phyloP scores from a whole-genome alignment of 1,284 basidiomycete species.

The Nidula niveotomentosa region DNA sequence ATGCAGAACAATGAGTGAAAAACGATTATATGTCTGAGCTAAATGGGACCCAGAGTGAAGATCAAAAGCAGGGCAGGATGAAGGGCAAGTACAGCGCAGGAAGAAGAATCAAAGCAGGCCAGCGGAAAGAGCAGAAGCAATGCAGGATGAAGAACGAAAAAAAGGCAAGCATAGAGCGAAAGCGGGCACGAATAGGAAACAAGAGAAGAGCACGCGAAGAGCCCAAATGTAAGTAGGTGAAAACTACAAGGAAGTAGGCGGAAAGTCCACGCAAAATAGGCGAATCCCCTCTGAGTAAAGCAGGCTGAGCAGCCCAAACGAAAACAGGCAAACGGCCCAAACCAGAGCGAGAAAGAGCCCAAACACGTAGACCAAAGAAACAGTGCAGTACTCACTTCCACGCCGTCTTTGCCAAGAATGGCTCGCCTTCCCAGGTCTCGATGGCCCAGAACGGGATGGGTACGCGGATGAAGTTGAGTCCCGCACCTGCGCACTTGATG shows the following conservation, averaged over 20 bases:
- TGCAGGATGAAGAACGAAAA: not conserved
- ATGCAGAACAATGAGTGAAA: not conserved
- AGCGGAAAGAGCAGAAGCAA: too few relatives aligned
- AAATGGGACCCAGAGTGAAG: not conserved
- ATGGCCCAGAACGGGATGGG: conserved; percentile 89
- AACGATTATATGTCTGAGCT: not conserved
- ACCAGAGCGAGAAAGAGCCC: not conserved
- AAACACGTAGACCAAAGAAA: not conserved
- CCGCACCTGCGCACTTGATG: conserved; percentile 43
- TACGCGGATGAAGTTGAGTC: conserved; percentile 83
- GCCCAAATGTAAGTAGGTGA: too few relatives aligned
- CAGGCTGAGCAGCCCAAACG: too few relatives aligned
- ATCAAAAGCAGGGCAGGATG: not conserved
- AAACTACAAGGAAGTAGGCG: too few relatives aligned
- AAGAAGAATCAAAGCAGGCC: not conserved
- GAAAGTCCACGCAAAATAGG: too few relatives aligned
- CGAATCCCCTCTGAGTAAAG: too few relatives aligned
- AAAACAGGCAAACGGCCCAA: too few relatives aligned
- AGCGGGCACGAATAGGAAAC: too few relatives aligned
- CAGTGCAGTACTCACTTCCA: conserved; percentile 63
- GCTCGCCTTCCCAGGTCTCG: conserved; percentile 72
- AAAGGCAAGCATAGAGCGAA: not conserved
- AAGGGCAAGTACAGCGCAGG: not conserved
- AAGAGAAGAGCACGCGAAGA: too few relatives aligned
- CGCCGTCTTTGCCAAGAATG: conserved; percentile 73